Conservation (phyloP, 768 basidiomycete genomes). For the Suillus occidentalis region DNA sequence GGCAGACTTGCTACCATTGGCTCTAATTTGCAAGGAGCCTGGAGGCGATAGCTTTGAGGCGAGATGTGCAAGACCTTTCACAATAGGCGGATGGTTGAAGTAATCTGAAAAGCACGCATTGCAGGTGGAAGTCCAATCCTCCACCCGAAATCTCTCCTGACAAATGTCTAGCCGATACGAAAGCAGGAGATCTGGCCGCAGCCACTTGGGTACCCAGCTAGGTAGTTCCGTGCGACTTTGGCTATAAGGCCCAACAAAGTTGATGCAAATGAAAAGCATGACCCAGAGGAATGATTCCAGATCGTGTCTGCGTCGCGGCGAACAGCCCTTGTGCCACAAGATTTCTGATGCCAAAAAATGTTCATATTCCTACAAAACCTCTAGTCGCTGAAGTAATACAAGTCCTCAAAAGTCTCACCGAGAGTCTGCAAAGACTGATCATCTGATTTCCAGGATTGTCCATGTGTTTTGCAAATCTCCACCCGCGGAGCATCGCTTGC, state of each 20-base stretch:
- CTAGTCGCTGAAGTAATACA: neutral
- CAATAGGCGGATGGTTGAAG: neutral
- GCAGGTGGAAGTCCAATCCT: neutral
- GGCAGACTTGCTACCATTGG: neutral
- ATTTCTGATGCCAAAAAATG: neutral
- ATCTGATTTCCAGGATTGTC: neutral
- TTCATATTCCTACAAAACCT: neutral
- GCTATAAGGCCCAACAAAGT: neutral
- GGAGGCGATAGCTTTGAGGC: neutral
- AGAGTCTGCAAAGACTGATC: neutral
- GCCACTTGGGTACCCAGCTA: neutral
- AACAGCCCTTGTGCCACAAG: neutral
- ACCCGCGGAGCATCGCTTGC: neutral
- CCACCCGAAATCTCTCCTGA: neutral
- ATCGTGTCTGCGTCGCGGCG: neutral
- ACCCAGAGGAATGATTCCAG: neutral
- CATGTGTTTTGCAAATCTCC: slow-evolving; percentile 1
- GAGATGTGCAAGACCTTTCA: neutral
- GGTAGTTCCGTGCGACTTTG: neutral
- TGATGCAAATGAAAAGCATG: slow-evolving; percentile 1
- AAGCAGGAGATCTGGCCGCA: neutral
- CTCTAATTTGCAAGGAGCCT: neutral
- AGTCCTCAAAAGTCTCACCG: neutral
- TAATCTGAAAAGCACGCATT: neutral
- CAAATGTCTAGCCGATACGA: neutral